Evolutionary conservation across 768 basidiomycete species (phyloP).

Genomic region (Mycena haematopus): DNA sequence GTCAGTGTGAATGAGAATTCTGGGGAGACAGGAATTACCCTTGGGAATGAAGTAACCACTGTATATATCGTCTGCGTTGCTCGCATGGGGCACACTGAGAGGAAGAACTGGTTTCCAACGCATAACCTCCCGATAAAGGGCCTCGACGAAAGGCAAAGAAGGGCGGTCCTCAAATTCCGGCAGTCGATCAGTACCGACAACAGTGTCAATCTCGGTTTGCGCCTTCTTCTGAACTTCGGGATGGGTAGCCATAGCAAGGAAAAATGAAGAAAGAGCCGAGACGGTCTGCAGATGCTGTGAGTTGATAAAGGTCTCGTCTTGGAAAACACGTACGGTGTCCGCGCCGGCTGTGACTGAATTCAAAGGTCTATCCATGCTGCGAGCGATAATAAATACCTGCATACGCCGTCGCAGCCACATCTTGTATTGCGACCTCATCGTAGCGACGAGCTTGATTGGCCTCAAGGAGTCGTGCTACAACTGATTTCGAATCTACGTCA

Average conservation of each 20-base stretch:
- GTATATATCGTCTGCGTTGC: constrained; percentile 38
- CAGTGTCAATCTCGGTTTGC: neutral
- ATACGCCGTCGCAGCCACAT: constrained; percentile 38
- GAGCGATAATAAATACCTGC: constrained; percentile 30
- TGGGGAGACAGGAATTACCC: constrained; percentile 25
- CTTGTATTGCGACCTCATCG: constrained; percentile 34
- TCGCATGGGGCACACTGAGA: constrained; percentile 26
- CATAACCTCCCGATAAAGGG: neutral
- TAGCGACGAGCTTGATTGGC: constrained; percentile 1
- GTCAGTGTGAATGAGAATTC: neutral
- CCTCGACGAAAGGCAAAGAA: neutral
- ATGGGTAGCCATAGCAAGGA: constrained; percentile 5
- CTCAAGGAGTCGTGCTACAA: constrained; percentile 25
- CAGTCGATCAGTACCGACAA: neutral
- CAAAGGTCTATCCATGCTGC: constrained; percentile 4
- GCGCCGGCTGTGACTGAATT: constrained; percentile 25
- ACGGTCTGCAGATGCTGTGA: neutral
- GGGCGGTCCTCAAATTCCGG: neutral
- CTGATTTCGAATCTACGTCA: constrained; percentile 10
- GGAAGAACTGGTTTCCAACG: neutral
- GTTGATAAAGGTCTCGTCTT: neutral
- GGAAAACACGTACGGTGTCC: constrained; percentile 28
- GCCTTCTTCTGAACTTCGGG: neutral
- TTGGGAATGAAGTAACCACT: constrained; percentile 41
- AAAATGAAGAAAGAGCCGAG: neutral